Base-by-base conservation (phyloP, 805 yeast genomes). In the Metschnikowia proteae region DNA sequence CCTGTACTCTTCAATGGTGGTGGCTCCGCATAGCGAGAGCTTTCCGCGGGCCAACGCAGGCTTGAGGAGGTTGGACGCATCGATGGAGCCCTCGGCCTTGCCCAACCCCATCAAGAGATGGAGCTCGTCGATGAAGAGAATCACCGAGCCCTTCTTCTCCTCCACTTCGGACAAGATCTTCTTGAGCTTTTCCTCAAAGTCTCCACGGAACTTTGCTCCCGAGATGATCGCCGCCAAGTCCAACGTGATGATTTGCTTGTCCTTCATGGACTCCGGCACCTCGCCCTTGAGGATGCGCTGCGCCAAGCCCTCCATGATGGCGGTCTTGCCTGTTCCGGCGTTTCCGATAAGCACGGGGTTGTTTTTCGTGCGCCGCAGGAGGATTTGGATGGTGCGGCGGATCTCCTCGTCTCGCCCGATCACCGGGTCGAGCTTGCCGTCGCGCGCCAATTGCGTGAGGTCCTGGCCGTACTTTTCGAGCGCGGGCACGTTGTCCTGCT, bases 311-410 rank as follows among this genome's bases (percentile, higher is more conserved):
- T 94, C 99, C 81, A 94, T 86, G 49, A 94, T 82, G 5, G 98
- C 95, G 0, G 98, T 94, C 66, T 92, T 92, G 71, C 99, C 99
- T 0, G 97, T 95, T 70, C 99, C 99, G 1, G 99, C 99, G 57
- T 87, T 82, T 53, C 99, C 99, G 37, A 94, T 90, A 47, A 92
- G 67, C 1, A 94, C 96, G 0, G 99, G 99, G 61, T 92, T 92
- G 65, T 94, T 94, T 67, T 92, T 92, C 1, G 97, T 90, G 64
- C 98, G 77, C 58, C 99, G 75, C 1, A 97, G 88, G 39, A 92
- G 70, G 42, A 92, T 91, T 64, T 92, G 98, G 48, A 92, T 85
- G 0, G 98, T 92, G 50, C 99, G 75, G 50, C 92, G 78, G 48
- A 92, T 94, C 63, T 94, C 98, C 53, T 91, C 96, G 60, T 94